Evolutionary conservation across 495 filamentous ascomycete species (phyloP), one percentile per base, ranked within the genome.

Genomic region (Bathelium albidoporum): DNA sequence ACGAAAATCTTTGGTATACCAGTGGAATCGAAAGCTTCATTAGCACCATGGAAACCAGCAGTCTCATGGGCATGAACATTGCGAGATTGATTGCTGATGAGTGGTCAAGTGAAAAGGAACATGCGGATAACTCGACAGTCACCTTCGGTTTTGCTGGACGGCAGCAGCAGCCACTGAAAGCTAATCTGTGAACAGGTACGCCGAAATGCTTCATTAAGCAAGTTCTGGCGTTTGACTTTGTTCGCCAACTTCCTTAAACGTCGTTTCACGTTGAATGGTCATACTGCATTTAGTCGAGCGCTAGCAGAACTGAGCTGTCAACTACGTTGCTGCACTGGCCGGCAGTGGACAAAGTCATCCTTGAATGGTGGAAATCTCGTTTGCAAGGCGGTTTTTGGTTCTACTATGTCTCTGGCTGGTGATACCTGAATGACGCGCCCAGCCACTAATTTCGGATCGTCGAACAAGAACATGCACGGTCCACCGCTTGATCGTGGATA

Each of bases 41-140:
- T 64, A 90, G 85, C 16, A 96, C 94, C 0, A 99, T 99, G 94
- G 94, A 99, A 79, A 99, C 95, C 9, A 97, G 88, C 72, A 86
- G 88, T 0, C 73, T 97, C 69, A 96, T 96, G 93, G 94, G 94
- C 0, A 92, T 85, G 81, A 97, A 98, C 76, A 88, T 97, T 41
- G 94, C 94, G 14, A 79, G 80, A 29, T 75, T 97, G 44, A 81
- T 97, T 59, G 78, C 87, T 3, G 82, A 91, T 68, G 49, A 55
- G 9, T 55, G 49, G 49, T 55, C 24, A 29, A 55, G 16, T 11
- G 49, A 55, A 29, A 9, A 29, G 49, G 9, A 11, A 2, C 2
- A 10, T 55, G 49, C 24, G 12, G 24, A 28, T n/a, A 20, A 29
- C 5, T 28, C 49, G 26, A 55, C 24, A 9, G 9, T 7, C 7